phyloP scores from a whole-genome alignment of 1,139 yeast species.

The Zygoascus meyerae region DNA sequence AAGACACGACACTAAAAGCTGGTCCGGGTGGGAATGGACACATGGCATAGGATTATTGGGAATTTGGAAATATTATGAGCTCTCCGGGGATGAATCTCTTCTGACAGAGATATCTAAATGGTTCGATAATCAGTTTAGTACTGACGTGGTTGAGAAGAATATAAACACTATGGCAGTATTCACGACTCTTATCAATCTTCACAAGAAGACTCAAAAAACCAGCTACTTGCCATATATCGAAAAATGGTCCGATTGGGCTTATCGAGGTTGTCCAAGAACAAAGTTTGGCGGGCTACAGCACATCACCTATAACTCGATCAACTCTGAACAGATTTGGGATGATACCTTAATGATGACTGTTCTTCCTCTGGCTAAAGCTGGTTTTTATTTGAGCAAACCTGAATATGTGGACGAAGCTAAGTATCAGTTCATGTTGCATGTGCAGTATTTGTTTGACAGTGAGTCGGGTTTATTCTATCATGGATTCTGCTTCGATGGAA shows the following conservation, averaged over 20 bases:
- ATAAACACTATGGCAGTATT: conserved; percentile 38
- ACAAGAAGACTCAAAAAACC: conserved; percentile 27
- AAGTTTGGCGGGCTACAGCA: conserved; percentile 37
- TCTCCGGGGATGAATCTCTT: conserved; percentile 26
- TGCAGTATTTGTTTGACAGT: conserved; percentile 33
- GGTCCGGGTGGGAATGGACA: conserved; percentile 33
- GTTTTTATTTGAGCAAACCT: conserved; percentile 30
- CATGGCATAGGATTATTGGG: conserved; percentile 27
- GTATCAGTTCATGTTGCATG: conserved; percentile 34
- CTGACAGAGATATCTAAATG: conserved; percentile 30
- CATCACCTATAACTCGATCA: conserved; percentile 33
- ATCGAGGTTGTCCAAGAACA: conserved; percentile 32
- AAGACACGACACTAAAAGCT: conserved; percentile 36
- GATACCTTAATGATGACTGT: conserved; percentile 39
- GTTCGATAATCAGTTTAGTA: conserved; percentile 32
- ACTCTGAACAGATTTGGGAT: conserved; percentile 36
- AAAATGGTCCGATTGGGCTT: conserved; percentile 37
- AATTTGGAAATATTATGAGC: conserved; percentile 36
- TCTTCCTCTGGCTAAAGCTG: conserved; percentile 36
- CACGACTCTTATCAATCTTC: conserved; percentile 31
- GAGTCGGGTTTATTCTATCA: conserved; percentile 35
- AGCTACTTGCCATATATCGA: conserved; percentile 33
- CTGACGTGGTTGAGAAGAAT: conserved; percentile 35
- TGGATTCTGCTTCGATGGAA: conserved; percentile 35
- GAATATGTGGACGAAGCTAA: conserved; percentile 35